Evolutionary conservation across 352 stramenopile species (phyloP).

Genomic region (Blastocystis sp.): DNA sequence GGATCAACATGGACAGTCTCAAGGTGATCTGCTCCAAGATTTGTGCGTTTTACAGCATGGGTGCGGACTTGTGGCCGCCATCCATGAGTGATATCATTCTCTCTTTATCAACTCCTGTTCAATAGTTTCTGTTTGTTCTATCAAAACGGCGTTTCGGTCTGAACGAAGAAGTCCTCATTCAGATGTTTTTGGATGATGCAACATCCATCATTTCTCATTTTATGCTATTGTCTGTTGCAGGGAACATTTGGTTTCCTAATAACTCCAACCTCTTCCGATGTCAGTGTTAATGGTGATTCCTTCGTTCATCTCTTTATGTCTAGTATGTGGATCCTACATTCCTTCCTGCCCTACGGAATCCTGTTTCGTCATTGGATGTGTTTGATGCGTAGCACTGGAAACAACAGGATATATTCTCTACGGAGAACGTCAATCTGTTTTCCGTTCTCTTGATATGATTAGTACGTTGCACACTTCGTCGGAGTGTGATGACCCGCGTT

Average conservation of each 20-base stretch:
- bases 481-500: neutral
- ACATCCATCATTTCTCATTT: neutral
- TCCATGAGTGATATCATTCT: conserved; percentile 19
- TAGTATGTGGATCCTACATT: neutral
- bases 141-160: neutral
- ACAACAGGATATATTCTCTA: neutral
- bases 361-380: neutral
- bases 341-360: neutral
- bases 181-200: no score
- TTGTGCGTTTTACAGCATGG: conserved; percentile 14
- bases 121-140: neutral
- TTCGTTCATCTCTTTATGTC: neutral
- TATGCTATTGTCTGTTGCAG: neutral
- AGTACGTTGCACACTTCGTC: neutral
- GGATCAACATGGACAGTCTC: neutral
- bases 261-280: neutral
- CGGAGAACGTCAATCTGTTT: neutral
- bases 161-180: no score
- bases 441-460: neutral
- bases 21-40: neutral
- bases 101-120: neutral
- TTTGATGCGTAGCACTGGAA: neutral
- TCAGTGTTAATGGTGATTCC: neutral
- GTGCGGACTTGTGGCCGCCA: conserved; percentile 9
- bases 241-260: neutral